Conservation (phyloP, 495 filamentous ascomycete species). For the Lophiotrema nucula region DNA sequence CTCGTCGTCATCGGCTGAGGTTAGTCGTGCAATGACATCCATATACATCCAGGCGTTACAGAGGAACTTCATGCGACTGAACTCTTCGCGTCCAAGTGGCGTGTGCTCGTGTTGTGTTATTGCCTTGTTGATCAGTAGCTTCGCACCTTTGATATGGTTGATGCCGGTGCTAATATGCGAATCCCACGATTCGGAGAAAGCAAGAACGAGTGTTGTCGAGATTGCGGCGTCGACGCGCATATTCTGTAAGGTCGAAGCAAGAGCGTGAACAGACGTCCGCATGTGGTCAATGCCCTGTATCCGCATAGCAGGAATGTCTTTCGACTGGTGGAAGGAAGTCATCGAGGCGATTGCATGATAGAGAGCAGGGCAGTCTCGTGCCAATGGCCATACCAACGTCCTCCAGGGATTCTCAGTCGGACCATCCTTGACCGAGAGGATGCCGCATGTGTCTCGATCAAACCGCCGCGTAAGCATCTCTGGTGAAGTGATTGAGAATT, state of each 20-base stretch:
- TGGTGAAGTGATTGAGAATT: conserved; percentile 50
- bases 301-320: conserved; percentile 55
- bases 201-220: conserved; percentile 70
- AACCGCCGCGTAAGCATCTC: conserved; percentile 69
- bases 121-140: conserved; percentile 60
- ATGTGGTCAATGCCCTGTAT: conserved; percentile 72
- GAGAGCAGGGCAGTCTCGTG: conserved; percentile 63
- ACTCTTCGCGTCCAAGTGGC: conserved; percentile 43
- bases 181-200: conserved; percentile 79
- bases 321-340: conserved; percentile 72
- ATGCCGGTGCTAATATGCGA: conserved; percentile 73
- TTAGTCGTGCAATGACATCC: conserved; percentile 76
- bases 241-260: conserved; percentile 58
- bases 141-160: conserved; percentile 69
- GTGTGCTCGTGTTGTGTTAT: conserved; percentile 46
- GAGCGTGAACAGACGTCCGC: conserved; percentile 59
- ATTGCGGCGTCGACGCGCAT: conserved; percentile 67
- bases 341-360: conserved; percentile 74
- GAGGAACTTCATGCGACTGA: conserved; percentile 63
- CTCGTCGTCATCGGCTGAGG: conserved; percentile 62
- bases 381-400: conserved; percentile 70
- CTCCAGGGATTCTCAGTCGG: conserved; percentile 75
- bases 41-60: conserved; percentile 81
- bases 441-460: conserved; percentile 70
- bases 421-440: conserved; percentile 74